Conservation (phyloP, 2,329 filamentous ascomycete genomes). For the Arthroderma uncinatum region DNA sequence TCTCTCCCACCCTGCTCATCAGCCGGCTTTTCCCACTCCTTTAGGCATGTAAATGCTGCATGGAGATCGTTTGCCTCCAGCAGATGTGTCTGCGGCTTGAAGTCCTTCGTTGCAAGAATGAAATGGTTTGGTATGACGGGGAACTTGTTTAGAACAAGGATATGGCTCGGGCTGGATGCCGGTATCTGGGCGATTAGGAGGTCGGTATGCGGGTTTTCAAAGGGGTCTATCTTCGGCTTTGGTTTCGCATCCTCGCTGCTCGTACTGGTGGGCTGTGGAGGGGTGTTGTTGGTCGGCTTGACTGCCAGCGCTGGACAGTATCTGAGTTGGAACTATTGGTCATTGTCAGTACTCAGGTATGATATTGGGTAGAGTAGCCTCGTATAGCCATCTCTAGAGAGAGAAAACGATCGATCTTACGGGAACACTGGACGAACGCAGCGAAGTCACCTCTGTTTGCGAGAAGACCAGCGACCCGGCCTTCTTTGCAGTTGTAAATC, state of each 20-base stretch:
- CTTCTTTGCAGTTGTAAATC: conserved; percentile 29
- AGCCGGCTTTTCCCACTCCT: conserved; percentile 26
- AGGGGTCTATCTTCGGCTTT: conserved; percentile 32
- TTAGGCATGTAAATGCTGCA: conserved; percentile 32
- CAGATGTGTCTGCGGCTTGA: conserved; percentile 34
- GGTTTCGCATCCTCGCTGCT: conserved; percentile 6
- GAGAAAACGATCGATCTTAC: conserved; percentile 18
- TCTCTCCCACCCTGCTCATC: neutral
- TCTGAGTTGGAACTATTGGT: conserved; percentile 36
- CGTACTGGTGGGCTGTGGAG: conserved; percentile 13
- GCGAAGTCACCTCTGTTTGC: conserved; percentile 29
- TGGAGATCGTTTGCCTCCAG: conserved; percentile 35
- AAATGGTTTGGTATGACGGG: conserved; percentile 41
- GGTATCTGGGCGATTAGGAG: conserved; percentile 35
- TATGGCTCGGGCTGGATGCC: conserved; percentile 25
- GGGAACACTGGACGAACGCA: conserved; percentile 25
- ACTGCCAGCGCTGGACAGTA: conserved; percentile 40
- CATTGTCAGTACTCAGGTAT: neutral
- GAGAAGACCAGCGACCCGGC: conserved; percentile 31
- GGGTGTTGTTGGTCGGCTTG: conserved; percentile 26
- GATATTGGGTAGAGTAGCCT: neutral
- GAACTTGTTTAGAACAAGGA: conserved; percentile 39
- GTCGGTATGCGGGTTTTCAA: conserved; percentile 33
- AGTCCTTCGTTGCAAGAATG: conserved; percentile 38
- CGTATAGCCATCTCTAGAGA: neutral